Percentiles rank a stretch among this genome's conserved stretches.
Conservation (phyloP, 305 asterid species). For the Solanum hybrid region DNA sequence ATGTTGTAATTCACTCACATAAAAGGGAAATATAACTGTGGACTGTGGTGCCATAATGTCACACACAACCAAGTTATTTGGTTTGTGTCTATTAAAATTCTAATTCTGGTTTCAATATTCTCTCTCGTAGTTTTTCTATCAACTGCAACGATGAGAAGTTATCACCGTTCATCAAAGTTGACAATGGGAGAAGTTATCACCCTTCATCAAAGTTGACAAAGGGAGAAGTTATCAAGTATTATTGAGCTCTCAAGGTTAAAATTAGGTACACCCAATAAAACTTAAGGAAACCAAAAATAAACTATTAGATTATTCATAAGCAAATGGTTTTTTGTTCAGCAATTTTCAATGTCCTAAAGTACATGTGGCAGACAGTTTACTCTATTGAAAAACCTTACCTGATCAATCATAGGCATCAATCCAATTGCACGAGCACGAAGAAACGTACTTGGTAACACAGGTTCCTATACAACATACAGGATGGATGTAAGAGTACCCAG, state of each 20-base stretch:
- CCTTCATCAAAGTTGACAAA: background rate
- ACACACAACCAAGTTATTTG: background rate
- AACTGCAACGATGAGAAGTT: background rate
- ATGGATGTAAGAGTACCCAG: background rate
- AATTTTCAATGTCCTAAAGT: background rate
- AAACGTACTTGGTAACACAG: constrained; percentile 72
- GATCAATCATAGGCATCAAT: constrained; percentile 98
- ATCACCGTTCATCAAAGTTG: background rate
- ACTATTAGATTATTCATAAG: too few relatives aligned
- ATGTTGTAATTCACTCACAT: background rate
- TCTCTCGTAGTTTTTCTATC: background rate
- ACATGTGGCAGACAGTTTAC: background rate
- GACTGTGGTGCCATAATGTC: background rate
- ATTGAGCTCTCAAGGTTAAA: background rate
- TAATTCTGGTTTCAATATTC: background rate
- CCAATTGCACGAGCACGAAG: constrained; percentile 97
- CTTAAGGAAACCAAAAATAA: background rate
- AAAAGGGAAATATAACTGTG: background rate
- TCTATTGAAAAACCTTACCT: constrained; percentile 30
- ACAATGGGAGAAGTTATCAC: background rate
- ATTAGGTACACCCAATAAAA: background rate
- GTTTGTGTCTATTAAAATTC: background rate
- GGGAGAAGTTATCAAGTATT: background rate
- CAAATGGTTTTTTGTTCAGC: background rate
- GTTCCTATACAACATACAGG: constrained; percentile 41